Evolutionary conservation across 2,329 filamentous ascomycete genomes (phyloP), one percentile per base, ranked within the genome.

Genomic region (Fusarium veterinarium): DNA sequence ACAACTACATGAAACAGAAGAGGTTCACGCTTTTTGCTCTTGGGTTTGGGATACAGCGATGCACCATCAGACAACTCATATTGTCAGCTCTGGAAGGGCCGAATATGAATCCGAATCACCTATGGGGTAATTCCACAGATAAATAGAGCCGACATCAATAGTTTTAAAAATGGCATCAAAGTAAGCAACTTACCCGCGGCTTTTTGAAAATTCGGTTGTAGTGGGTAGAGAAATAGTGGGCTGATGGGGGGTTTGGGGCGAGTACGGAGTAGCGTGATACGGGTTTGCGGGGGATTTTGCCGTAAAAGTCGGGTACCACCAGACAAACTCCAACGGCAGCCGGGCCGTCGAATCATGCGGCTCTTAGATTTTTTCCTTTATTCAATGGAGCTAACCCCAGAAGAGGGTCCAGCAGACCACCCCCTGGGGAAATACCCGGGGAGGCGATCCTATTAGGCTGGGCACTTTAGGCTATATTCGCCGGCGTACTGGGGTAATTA

Each of bases 221-320:
- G 28, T 19, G 37, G 37, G 6, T 14, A 66, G 59, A 28, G 77
- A 81, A 41, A 76, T 78, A 4, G 74, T 82, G 35, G 48, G 30
- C n/a, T 35, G 48, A 51, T 51, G 33, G 46, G 46, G 31, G 35
- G 35, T 35, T 8, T 35, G 33, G 8, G 33, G 33, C 16, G 16
- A 33, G 45, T 10, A 10, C 3, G 28, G 45, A 20, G 28, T 23
- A 48, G 48, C 31, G 48, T 51, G 48, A 51, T 25, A 51, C 48
- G 48, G 48, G 30, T 51, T 51, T 51, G 48, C 48, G 48, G 48
- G 30, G 48, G n/a, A 51, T 35, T 35, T 51, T 35, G 14, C 48
- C 48, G 46, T 19, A 14, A 33, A 31, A 49, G 30, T 52, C 19
- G 19, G 35, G 13, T 23, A 13, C 57, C 41, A 59, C 35, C 23